Conservation (phyloP, 179 eudicot species). For the Silene coronaria region DNA sequence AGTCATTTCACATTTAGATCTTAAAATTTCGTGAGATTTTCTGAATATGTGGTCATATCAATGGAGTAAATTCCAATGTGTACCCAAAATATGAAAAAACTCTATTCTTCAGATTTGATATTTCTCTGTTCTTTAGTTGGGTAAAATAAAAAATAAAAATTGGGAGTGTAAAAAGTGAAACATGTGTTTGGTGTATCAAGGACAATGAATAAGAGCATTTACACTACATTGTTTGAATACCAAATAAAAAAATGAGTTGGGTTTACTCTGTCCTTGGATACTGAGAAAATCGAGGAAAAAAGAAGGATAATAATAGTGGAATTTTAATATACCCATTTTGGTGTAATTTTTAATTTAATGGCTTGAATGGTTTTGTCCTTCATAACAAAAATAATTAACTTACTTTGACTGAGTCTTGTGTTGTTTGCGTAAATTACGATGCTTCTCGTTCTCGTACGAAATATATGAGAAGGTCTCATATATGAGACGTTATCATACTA, state of each 20-base stretch:
- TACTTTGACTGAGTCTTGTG: conserved; percentile 24
- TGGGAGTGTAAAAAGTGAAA: conserved; percentile 21
- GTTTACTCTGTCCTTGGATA: conserved; percentile 26
- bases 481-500: too few relatives aligned
- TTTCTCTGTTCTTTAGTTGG: conserved; percentile 6
- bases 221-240: conserved; percentile 20
- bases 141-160: background rate
- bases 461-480: too few relatives aligned
- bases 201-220: conserved; percentile 6
- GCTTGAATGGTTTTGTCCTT: conserved; percentile 33
- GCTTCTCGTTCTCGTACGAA: too few relatives aligned
- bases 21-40: conserved; percentile 20
- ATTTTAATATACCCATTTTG: background rate
- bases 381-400: conserved; percentile 15
- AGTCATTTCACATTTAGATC: conserved; percentile 27
- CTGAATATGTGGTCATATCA: conserved; percentile 6
- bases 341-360: conserved; percentile 15
- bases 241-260: conserved; percentile 22
- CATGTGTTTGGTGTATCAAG: conserved; percentile 24
- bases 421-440: background rate
- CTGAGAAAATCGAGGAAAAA: conserved; percentile 27
- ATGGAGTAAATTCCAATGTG: background rate
- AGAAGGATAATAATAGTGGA: conserved; percentile 17
- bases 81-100: background rate
- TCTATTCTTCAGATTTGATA: conserved; percentile 13